Evolutionary conservation across 768 basidiomycete genomes (phyloP).

Genomic region (Trametes gibbosa): DNA sequence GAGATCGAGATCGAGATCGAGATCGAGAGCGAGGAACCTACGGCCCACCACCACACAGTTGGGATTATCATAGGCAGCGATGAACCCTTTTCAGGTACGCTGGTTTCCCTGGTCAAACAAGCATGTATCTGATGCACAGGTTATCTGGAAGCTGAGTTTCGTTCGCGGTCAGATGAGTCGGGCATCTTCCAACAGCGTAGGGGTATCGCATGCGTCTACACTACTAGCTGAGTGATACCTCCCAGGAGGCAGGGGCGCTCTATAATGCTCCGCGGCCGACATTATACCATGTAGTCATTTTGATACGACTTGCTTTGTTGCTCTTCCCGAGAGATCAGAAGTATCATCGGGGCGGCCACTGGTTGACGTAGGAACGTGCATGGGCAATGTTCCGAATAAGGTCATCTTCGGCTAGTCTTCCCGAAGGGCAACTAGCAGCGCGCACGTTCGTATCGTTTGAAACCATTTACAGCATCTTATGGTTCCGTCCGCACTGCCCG

Average conservation of each 20-base stretch:
- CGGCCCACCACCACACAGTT: not conserved
- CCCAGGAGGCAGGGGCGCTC: not conserved
- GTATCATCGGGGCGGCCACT: not conserved
- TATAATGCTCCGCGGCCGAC: not conserved
- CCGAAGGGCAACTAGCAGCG: not conserved
- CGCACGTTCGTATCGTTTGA: constrained; percentile 11
- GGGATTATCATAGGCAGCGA: not conserved
- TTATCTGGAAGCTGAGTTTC: not conserved
- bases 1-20: not conserved
- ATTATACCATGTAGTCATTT: not conserved
- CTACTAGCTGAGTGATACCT: not conserved
- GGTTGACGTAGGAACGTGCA: not conserved
- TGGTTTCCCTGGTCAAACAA: no score
- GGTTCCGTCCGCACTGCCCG: not conserved
- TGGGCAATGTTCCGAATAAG: not conserved
- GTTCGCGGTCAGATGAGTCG: not conserved
- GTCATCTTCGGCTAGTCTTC: not conserved
- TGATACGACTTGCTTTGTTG: not conserved
- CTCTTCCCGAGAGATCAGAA: not conserved
- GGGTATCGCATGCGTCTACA: not conserved
- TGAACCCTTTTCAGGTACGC: not conserved
- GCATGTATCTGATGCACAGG: not conserved
- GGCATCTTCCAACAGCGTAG: not conserved
- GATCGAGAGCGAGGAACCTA: not conserved
- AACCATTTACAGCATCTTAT: not conserved